Percentiles rank a stretch among this genome's conserved stretches.
phyloP scores from a whole-genome alignment of 192 early-diverging fungal species.

The Tieghemiomyces parasiticus region DNA sequence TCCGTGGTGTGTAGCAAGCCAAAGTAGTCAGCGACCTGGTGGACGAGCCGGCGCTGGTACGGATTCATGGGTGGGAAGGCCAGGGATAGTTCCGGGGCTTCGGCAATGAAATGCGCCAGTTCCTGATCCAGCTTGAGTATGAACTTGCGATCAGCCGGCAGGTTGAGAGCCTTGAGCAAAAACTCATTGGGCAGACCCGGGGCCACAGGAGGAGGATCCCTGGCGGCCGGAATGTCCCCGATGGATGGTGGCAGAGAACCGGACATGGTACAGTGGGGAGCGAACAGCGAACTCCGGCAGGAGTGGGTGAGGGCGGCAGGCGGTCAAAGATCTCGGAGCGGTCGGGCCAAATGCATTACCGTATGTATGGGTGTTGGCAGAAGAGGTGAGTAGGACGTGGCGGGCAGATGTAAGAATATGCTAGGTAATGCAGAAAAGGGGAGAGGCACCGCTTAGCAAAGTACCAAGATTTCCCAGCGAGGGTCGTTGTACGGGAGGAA shows the following conservation, averaged over 20 bases:
- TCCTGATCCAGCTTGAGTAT: slow-evolving; percentile 51
- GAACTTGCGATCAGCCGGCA: slow-evolving; percentile 47
- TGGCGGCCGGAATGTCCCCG: no score
- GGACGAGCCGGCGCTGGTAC: slow-evolving; percentile 58
- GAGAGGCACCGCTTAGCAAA: no score
- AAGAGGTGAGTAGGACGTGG: no score
- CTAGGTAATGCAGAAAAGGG: no score
- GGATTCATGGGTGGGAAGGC: slow-evolving; percentile 54
- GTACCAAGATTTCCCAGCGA: no score
- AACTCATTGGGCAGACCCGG: slow-evolving; percentile 25
- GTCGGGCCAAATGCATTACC: neutral
- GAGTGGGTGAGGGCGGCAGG: neutral
- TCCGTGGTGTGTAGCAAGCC: slow-evolving; percentile 18
- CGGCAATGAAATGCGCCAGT: slow-evolving; percentile 39
- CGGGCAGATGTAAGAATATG: no score
- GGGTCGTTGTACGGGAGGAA: no score
- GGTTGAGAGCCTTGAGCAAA: slow-evolving; percentile 39
- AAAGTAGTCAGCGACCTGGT: slow-evolving; percentile 54
- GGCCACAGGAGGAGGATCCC: neutral
- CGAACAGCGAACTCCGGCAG: neutral
- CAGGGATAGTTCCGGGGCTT: slow-evolving; percentile 28
- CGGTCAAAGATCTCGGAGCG: neutral
- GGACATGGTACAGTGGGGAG: neutral
- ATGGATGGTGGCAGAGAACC: no score
- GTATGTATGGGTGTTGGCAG: neutral